Evolutionary conservation across 1,139 yeast genomes (phyloP), one percentile per base, ranked within the genome.

Genomic region (Saccharomyces hybrid): DNA sequence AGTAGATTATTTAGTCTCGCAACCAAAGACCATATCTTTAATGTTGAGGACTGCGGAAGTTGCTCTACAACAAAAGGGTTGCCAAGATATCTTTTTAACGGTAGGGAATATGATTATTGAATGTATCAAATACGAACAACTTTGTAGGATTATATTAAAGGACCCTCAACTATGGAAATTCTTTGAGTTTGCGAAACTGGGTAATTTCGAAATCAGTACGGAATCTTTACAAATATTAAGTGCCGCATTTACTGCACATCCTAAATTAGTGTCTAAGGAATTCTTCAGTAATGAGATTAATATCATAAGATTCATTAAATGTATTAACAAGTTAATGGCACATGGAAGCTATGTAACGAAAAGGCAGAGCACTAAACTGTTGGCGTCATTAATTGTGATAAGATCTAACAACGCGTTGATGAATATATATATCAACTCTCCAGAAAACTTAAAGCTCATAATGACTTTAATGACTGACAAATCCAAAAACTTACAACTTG

Each of bases 381-480:
- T 91, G 60, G 81, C 87, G 25, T 87, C 84, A 56, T 75, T 93
- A 61, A 84, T 93, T n/a, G 76, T 88, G 56, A 82, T 83, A 56
- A 79, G 91, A 59, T 78, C 84, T 46, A 88, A 90, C 71, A 88
- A 83, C 65, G 75, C 73, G 51, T 81, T 88, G 61, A 84, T 93
- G 82, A 81, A 86, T 41, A 77, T 78, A 48, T 93, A 90, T 69
- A 88, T 90, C 58, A 87, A 84, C 63, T 86, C 86, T 55, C 83
- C 95, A 0, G 88, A 83, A 53, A 91, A 90, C 65, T 75, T 93
- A 62, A 91, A 93, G 69, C 73, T 89, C 54, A 82, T 89, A 47
- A 93, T 93, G 99, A 78, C 87, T 44, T 73, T 90, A 57, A 75
- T 93, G 62, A 86, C 95, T 59, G 97, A 93, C 68, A 87, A 86